Base-by-base conservation (phyloP, 2,329 filamentous ascomycete species). In the Furcasterigmium furcatum region DNA sequence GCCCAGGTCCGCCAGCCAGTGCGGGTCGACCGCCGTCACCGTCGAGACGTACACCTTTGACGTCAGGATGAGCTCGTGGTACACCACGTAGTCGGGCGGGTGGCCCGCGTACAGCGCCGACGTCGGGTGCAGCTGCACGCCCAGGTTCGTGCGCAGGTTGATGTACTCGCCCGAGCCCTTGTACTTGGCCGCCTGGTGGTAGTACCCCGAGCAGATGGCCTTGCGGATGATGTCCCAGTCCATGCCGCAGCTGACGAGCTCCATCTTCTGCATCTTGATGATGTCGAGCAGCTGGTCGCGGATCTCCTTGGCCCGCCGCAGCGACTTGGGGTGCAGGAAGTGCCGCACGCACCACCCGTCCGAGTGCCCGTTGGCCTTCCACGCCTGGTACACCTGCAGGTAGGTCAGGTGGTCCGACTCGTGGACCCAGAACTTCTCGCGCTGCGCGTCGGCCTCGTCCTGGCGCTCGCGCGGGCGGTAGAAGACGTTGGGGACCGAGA, bases 41-140 rank as follows among this genome's bases (percentile, higher is more conserved):
- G 90, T 96, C 4, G 89, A 95, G 84, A 99, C 96, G 72, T 97
- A 99, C 63, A 97, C 94, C 63, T 96, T 96, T 46, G 85, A 89
- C 1, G 94, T 99, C 49, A 99, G 81, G 57, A 99, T 96, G 47
- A 99, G 80, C 67, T 99, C 94, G 73, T 99, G 94, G 67, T 99
- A 99, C 35, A 99, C 84, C 43, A 99, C 90, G 60, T 97, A 97
- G 62, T 99, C 94, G 2, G 95, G 94, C 20, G 96, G 80, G 65
- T 96, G 95, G 4, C 94, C 94, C 2, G 94, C 94, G 62, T 96
- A 97, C 1, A 99, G 78, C 2, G 94, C 90, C 52, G 85, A 91
- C 0, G 94, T 99, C 2, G 94, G 94, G 63, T 99, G 95, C 24
- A 99, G 76, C 63, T 96, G 91, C 45, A 99, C 89, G 2, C 88